Evolutionary conservation across 192 early-diverging fungal species (phyloP), one percentile per base, ranked within the genome.

Genomic region (Backusella australiensis): DNA sequence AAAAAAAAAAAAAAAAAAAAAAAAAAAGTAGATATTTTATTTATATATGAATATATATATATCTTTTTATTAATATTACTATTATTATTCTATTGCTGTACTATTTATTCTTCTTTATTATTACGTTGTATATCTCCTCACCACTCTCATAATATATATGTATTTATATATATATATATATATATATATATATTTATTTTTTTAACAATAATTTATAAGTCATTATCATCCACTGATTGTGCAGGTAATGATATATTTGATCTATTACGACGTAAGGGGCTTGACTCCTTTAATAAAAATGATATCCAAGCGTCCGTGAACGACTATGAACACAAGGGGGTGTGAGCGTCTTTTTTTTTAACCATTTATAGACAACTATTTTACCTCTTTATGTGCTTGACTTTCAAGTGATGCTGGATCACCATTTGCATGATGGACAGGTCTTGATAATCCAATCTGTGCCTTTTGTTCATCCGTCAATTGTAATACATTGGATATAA

Each of bases 401-500:
- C 74, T 78, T 53, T 85, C 82, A 63, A 65, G 75, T 29, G 83
- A 84, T 4, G 83, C 77, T 63, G 84, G 83, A 34, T 78, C 78
- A 23, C 81, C 80, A 5, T 85, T 85, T 21, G 90, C 86, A 26
- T 63, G 56, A 63, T 63, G 88, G 11, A 32, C 34, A 17, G 70
- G n/a, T 65, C 94, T 84, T 34, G 93, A 91, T 53, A 97, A 81
- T 26, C 95, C 94, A 19, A 92, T 89, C 75, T 93, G 89, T 49
- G 89, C 92, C 74, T 95, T 94, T 76, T 99, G 95, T 81, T 96
- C 94, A 59, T 96, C 96, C 9, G 81, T 90, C 49, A 96, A 91
- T 79, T 96, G 90, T 41, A 99, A 83, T 21, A 98, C 93, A 76
- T 88, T 93, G 15, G 94, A 91, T 82, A 99, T 96, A 63, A 99